Base-by-base conservation (phyloP, 352 stramenopile genomes). In the Phytophthora brassicae region DNA sequence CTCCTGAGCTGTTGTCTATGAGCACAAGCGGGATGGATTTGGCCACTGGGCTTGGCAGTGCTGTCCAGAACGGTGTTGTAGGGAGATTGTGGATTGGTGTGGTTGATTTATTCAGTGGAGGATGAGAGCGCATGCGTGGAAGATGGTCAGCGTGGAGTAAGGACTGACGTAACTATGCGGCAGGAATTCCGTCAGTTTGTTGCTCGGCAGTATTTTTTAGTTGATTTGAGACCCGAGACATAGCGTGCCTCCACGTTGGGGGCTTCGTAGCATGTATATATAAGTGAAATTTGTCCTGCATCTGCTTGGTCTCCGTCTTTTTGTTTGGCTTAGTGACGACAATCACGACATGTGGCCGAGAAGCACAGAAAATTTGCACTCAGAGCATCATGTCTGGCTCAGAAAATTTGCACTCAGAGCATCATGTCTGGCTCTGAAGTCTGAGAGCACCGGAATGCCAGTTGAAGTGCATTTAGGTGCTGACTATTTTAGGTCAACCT, bases 31-130 rank as follows among this genome's bases (percentile, higher is more conserved):
- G 28, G 39, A 59, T 39, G 44, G 35, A 36, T 8, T 33, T 57
- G 19, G 20, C 20, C 28, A 46, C 28, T 50, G 38, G 63, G 45
- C 38, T 63, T 33, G 31, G 39, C 36, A 60, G 59, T 28, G 33
- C 19, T 65, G 38, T 24, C 23, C 29, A 22, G 56, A 51, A 41
- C 20, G 11, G 55, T 56, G 49, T 42, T 54, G 59, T 16, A 24
- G 36, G 55, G 56, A 33, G 38, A 31, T 36, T 17, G 46, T 64
- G 51, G 23, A 45, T 67, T 67, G 47, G 14, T 66, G 47, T 66
- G 47, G 49, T 70, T 74, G 60, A 77, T 77, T 77, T 77, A 74
- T 77, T 74, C 53, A 50, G 54, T 68, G 57, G 57, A 65, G 57
- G 57, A 26, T 60, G 48, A 42, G 42, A 64, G 63, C 51, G 55